Conservation (phyloP, 768 basidiomycete species). For the Gyrodon lividus region DNA sequence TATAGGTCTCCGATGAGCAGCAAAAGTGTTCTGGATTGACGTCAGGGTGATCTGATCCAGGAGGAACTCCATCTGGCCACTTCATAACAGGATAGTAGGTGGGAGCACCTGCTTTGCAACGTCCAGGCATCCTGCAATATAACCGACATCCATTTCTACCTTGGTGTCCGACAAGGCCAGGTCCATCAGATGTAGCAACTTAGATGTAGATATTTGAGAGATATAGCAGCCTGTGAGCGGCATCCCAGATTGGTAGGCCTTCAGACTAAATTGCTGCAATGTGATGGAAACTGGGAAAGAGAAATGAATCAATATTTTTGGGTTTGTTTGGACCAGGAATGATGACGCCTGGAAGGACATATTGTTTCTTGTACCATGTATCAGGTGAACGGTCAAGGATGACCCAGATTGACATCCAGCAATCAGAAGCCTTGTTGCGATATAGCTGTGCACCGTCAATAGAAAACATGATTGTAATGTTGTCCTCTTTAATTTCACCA, state of each 20-base stretch:
- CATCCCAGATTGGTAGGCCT: conserved; percentile 23
- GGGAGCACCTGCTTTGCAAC: conserved; percentile 29
- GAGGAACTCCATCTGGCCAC: conserved; percentile 24
- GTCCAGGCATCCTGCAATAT: conserved; percentile 30
- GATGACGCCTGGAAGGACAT: conserved; percentile 30
- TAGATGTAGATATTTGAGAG: conserved; percentile 12
- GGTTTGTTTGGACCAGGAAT: conserved; percentile 37
- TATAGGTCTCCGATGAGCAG: not conserved
- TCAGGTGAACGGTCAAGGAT: conserved; percentile 32
- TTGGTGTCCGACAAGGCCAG: conserved; percentile 33
- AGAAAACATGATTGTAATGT: conserved; percentile 35
- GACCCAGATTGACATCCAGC: conserved; percentile 37
- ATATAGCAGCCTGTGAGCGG: conserved; percentile 1
- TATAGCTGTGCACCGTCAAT: conserved; percentile 39
- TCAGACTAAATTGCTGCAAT: conserved; percentile 17
- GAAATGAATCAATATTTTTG: conserved; percentile 28
- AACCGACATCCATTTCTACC: conserved; percentile 25
- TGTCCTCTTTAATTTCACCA: conserved; percentile 3
- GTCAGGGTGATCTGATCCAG: conserved; percentile 23
- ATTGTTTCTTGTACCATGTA: conserved; percentile 29
- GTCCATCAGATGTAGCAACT: conserved; percentile 31
- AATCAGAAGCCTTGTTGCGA: conserved; percentile 31
- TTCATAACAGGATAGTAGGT: conserved; percentile 37
- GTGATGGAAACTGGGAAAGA: conserved; percentile 15
- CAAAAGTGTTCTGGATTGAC: conserved; percentile 13